Evolutionary conservation across 2,329 filamentous ascomycete species (phyloP), one percentile per base, ranked within the genome.

Genomic region (Pyrenochaeta sp.): DNA sequence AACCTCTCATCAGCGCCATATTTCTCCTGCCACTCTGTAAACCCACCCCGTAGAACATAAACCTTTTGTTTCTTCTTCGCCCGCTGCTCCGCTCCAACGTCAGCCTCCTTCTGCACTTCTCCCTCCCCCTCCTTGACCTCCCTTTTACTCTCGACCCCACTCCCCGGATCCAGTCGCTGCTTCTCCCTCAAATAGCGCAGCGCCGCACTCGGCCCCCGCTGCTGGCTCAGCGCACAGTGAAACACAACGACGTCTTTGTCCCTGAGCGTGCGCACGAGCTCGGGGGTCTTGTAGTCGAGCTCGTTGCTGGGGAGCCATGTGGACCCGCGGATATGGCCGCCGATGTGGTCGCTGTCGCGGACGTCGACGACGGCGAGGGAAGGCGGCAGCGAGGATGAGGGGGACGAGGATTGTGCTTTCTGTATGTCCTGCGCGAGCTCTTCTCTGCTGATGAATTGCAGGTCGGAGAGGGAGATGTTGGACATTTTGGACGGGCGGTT

Each of bases 161-260:
- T 17, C 21, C 32, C 37, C 32, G 41, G 45, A 45, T 81, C 67
- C 58, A 82, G 54, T 47, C 83, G 79, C 63, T 89, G 86, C 41
- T 87, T 82, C 78, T 92, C 90, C 31, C 90, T 81, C 56, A 93
- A 64, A 75, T 97, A 98, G 67, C 84, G 83, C 64, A 97, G 78
- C 3, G 95, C 95, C 3, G 94, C 92, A 45, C 85, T 85, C 0
- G 95, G 95, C 0, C 95, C 95, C 0, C 95, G 84, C 78, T 97
- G 90, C 79, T 98, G 95, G 63, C 90, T 94, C 49, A 98, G 81
- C 15, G 91, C 90, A 77, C 95, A 99, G 79, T 99, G 95, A 75
- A 99, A 99, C 1, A 99, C 86, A 12, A 99, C 92, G 10, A 84
- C 89, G 50, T 95, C 86, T 75, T 92, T 92, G 70, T 89, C 87